Evolutionary conservation across 371 early-diverging fungal genomes (phyloP).

Genomic region (Actinomucor elegans): DNA sequence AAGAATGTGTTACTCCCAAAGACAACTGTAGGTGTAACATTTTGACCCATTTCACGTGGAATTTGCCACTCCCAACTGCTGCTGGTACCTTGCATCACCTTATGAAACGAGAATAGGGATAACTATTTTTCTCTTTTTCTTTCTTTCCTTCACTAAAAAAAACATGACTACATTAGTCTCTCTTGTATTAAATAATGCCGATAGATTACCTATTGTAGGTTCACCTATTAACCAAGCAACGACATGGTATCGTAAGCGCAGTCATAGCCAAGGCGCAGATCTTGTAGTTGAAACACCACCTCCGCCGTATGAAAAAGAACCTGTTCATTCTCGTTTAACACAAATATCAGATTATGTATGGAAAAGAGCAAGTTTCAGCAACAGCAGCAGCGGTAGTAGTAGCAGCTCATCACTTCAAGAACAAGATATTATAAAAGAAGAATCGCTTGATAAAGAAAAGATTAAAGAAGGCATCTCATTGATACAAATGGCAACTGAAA

Average conservation of each 20-base stretch:
- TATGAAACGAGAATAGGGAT: neutral
- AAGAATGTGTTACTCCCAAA: no score
- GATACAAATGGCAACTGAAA: conserved; percentile 51
- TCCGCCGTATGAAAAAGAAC: conserved; percentile 45
- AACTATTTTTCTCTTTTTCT: neutral
- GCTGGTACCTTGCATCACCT: conserved; percentile 1
- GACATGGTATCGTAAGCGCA: conserved; percentile 14
- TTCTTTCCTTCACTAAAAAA: neutral
- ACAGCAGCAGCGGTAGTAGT: neutral
- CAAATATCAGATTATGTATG: conserved; percentile 33
- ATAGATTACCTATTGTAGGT: conserved; percentile 33
- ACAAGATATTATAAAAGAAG: neutral
- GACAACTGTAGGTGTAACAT: no score
- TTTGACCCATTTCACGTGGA: no score
- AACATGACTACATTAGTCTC: conserved; percentile 27
- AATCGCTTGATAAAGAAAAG: conserved; percentile 25
- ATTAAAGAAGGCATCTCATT: conserved; percentile 52
- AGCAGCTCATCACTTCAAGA: neutral
- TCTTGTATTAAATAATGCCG: conserved; percentile 30
- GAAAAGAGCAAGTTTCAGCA: conserved; percentile 21
- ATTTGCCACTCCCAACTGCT: neutral
- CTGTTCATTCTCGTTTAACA: conserved; percentile 16
- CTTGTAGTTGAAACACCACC: conserved; percentile 15
- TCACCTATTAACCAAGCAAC: conserved; percentile 28
- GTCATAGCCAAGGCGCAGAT: conserved; percentile 9